These are phyloP conservation scores for Malus sieversii DNA, from an alignment of 306 rosid genomes.

Conservation along the genomic window DNA sequence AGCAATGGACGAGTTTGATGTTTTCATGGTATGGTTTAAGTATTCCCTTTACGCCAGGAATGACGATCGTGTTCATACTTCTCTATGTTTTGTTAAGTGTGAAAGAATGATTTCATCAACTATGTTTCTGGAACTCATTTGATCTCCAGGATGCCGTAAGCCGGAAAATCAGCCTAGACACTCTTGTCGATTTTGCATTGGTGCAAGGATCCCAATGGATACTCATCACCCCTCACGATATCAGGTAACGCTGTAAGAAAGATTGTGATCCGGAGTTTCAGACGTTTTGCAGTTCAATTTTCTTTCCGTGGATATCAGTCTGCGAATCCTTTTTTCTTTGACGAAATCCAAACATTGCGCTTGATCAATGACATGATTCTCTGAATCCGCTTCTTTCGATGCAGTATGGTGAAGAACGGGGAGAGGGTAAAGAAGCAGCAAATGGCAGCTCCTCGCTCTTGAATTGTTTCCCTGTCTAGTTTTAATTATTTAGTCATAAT, in stretches of 20 bases:
- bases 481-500: background rate
- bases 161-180: slow-evolving; percentile 88
- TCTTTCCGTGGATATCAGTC: background rate
- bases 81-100: background rate
- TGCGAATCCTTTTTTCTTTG: background rate
- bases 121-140: slow-evolving; percentile 3
- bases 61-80: background rate
- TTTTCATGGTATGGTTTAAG: slow-evolving; percentile 60
- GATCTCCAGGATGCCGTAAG: slow-evolving; percentile 80
- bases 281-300: background rate
- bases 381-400: slow-evolving; percentile 9
- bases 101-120: background rate
- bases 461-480: background rate
- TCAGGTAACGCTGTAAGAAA: slow-evolving; percentile 37
- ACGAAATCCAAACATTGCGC: background rate
- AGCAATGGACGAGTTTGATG: slow-evolving; percentile 98
- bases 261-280: background rate
- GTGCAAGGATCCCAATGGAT: slow-evolving; percentile 93
- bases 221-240: slow-evolving; percentile 89
- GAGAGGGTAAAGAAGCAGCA: slow-evolving; percentile 75
- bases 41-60: background rate
- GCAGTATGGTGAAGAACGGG: slow-evolving; percentile 71
- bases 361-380: background rate
- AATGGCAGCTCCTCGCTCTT: slow-evolving; percentile 86
- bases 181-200: slow-evolving; percentile 72